A percentile compares a stretch with the other conserved stretches of the same genome.
These are phyloP conservation scores for Cladorrhinum sp. DNA, from an alignment of 2,329 filamentous ascomycete species.

Conservation along the genomic window DNA sequence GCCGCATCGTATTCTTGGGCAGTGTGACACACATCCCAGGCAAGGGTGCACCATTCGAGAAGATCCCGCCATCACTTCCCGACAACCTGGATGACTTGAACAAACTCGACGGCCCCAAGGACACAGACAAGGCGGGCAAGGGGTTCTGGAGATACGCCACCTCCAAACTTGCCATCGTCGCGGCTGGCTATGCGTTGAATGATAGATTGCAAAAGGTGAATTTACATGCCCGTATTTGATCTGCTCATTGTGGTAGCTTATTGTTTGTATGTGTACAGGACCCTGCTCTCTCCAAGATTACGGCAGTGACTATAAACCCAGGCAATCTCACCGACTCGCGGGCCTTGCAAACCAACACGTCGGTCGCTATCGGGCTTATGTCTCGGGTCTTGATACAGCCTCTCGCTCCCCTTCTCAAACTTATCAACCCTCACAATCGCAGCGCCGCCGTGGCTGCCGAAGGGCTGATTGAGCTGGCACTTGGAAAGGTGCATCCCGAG, in stretches of 20 bases:
- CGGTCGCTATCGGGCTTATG: not conserved
- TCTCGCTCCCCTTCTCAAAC: too few relatives aligned
- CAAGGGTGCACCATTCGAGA: constrained; percentile 35
- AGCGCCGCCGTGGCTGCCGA: too few relatives aligned
- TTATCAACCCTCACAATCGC: too few relatives aligned
- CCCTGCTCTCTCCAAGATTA: constrained; percentile 28
- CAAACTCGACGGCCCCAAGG: constrained; percentile 33
- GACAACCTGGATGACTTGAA: constrained; percentile 36
- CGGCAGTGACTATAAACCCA: constrained; percentile 31
- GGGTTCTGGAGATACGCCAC: constrained; percentile 44
- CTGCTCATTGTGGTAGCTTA: too few relatives aligned
- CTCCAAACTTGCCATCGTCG: constrained; percentile 39
- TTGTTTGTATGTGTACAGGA: constrained; percentile 21
- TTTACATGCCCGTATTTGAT: not conserved
- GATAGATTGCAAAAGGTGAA: constrained; percentile 29
- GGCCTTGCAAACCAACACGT: constrained; percentile 30
- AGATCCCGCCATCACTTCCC: constrained; percentile 34
- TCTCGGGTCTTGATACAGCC: too few relatives aligned
- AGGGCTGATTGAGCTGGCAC: too few relatives aligned
- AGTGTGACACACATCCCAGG: constrained; percentile 36
- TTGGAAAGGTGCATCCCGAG: constrained; percentile 26
- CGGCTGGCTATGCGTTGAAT: constrained; percentile 41
- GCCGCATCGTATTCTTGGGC: constrained; percentile 54
- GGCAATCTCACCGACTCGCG: constrained; percentile 37
- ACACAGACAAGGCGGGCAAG: constrained; percentile 33